These are phyloP conservation scores for Pezicula neosporulosa DNA, from an alignment of 2,329 filamentous ascomycete genomes.

Conservation along the genomic window DNA sequence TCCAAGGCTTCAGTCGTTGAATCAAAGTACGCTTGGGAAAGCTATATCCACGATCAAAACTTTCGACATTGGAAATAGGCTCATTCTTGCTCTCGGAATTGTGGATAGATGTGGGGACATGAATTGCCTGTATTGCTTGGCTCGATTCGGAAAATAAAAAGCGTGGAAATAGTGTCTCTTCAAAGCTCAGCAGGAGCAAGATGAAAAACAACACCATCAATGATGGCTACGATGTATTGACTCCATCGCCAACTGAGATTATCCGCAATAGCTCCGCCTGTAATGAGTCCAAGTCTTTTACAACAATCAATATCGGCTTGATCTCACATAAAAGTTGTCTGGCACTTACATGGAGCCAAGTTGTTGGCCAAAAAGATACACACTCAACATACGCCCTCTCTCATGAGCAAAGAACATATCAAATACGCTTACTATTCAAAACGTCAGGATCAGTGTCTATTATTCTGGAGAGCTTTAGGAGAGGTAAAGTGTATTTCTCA, in stretches of 20 bases:
- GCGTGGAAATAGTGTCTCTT: slow-evolving; percentile 13
- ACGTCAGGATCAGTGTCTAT: slow-evolving; percentile 28
- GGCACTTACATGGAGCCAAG: slow-evolving; percentile 28
- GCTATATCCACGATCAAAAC: too few relatives aligned
- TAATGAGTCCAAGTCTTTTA: slow-evolving; percentile 28
- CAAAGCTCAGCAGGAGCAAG: slow-evolving; percentile 25
- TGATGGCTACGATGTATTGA: slow-evolving; percentile 30
- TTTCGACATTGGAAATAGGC: too few relatives aligned
- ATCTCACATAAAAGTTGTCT: neutral
- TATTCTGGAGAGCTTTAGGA: too few relatives aligned
- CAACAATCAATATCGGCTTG: neutral
- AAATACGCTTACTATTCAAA: slow-evolving; percentile 35
- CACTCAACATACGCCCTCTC: slow-evolving; percentile 31
- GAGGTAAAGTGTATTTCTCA: too few relatives aligned
- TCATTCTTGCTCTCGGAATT: too few relatives aligned
- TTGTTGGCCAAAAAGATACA: slow-evolving; percentile 37
- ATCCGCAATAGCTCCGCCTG: slow-evolving; percentile 32
- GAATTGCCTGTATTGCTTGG: neutral
- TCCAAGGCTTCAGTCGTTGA: too few relatives aligned
- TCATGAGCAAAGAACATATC: slow-evolving; percentile 37
- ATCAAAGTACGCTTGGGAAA: too few relatives aligned
- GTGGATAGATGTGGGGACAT: too few relatives aligned
- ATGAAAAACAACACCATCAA: slow-evolving; percentile 7
- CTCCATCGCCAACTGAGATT: slow-evolving; percentile 31
- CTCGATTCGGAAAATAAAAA: slow-evolving; percentile 4